Percentiles rank a stretch among this genome's conserved stretches.
These are phyloP conservation scores for Mycosphaerelloides madeirae DNA, from an alignment of 2,329 filamentous ascomycete genomes.

Conservation along the genomic window DNA sequence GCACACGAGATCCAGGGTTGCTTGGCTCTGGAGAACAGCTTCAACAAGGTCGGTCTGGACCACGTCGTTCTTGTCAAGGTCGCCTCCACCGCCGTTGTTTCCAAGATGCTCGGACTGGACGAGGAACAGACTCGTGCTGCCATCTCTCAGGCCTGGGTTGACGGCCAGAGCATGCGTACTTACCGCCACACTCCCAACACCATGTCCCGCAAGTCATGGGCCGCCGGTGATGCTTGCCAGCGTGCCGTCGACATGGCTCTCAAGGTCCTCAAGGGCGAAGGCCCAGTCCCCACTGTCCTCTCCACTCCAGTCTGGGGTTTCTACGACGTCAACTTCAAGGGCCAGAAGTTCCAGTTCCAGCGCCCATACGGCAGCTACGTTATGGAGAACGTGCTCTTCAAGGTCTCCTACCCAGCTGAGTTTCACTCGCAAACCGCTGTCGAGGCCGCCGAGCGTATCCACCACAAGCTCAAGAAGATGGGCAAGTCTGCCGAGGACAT, in stretches of 20 bases:
- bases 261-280: constrained; percentile 94
- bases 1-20: constrained; percentile 98
- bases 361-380: constrained; percentile 95
- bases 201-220: constrained; percentile 99
- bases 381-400: constrained; percentile 99
- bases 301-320: constrained; percentile 94
- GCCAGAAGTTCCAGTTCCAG: constrained; percentile 94
- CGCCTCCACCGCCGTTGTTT: constrained; percentile 86
- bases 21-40: constrained; percentile 93
- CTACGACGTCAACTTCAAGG: constrained; percentile 97
- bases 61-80: constrained; percentile 98
- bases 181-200: constrained; percentile 98
- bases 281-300: constrained; percentile 85
- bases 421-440: constrained; percentile 99
- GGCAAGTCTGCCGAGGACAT: constrained; percentile 93
- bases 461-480: constrained; percentile 72
- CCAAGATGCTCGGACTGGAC: constrained; percentile 85
- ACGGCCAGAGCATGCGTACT: constrained; percentile 91
- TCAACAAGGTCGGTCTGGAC: constrained; percentile 97
- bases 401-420: constrained; percentile 97
- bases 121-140: constrained; percentile 92
- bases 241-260: constrained; percentile 95
- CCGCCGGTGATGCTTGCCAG: constrained; percentile 95
- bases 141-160: constrained; percentile 95
- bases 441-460: constrained; percentile 85